Evolutionary conservation across 768 basidiomycete species (phyloP).

Genomic region (Epithele typhae): DNA sequence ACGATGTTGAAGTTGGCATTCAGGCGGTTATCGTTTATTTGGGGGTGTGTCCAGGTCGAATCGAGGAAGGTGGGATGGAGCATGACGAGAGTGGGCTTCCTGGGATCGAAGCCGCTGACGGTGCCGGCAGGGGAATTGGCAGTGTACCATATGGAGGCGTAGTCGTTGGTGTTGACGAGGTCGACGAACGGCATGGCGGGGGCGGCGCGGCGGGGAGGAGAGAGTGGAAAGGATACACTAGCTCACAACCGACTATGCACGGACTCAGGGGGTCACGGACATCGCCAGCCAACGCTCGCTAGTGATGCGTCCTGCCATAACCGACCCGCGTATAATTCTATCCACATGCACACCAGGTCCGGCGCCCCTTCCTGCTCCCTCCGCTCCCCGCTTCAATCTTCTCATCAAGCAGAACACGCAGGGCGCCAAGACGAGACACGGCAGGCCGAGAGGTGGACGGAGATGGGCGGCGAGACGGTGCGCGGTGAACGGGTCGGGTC

Average conservation of each 20-base stretch:
- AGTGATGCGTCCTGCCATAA: too few relatives aligned
- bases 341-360: too few relatives aligned
- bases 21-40: slow-evolving; percentile 65
- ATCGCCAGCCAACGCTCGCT: not conserved
- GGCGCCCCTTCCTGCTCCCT: too few relatives aligned
- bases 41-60: slow-evolving; percentile 61
- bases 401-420: too few relatives aligned
- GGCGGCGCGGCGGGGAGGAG: not conserved
- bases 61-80: slow-evolving; percentile 68
- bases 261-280: not conserved
- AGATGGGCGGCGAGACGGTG: too few relatives aligned
- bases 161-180: slow-evolving; percentile 56
- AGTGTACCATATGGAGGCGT: slow-evolving; percentile 66
- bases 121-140: slow-evolving; percentile 58
- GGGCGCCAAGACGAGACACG: too few relatives aligned
- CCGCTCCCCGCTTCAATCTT: too few relatives aligned
- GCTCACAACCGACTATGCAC: slow-evolving; percentile 1
- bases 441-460: too few relatives aligned
- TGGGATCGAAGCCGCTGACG: slow-evolving; percentile 62
- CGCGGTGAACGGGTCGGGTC: too few relatives aligned
- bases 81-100: slow-evolving; percentile 62
- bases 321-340: too few relatives aligned
- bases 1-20: slow-evolving; percentile 60
- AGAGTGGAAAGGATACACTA: slow-evolving; percentile 2
- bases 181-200: slow-evolving; percentile 65